Evolutionary conservation across 2,329 filamentous ascomycete genomes (phyloP).

Genomic region (Fusarium keratoplasticum): DNA sequence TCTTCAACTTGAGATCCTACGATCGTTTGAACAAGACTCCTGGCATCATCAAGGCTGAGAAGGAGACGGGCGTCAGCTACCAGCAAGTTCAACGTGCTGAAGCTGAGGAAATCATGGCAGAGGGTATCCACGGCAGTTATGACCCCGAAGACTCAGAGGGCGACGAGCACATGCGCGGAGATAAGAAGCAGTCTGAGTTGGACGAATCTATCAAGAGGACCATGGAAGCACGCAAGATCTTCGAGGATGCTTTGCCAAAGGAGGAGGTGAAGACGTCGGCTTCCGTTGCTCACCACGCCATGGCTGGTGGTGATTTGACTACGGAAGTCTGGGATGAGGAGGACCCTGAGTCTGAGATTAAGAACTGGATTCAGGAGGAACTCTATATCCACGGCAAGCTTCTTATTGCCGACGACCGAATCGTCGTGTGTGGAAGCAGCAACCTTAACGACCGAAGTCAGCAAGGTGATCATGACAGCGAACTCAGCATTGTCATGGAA

Average conservation of each 20-base stretch:
- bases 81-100: constrained; percentile 88
- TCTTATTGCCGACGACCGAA: constrained; percentile 86
- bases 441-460: constrained; percentile 95
- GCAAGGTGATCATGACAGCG: constrained; percentile 88
- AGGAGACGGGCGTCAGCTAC: constrained; percentile 85
- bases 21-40: constrained; percentile 90
- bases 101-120: constrained; percentile 87
- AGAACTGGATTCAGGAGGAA: constrained; percentile 95
- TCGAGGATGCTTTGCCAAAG: constrained; percentile 61
- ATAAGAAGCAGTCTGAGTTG: constrained; percentile 50
- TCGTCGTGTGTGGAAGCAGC: constrained; percentile 86
- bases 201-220: constrained; percentile 52
- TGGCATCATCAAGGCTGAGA: constrained; percentile 78
- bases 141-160: constrained; percentile 58
- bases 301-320: constrained; percentile 73
- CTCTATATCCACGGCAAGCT: constrained; percentile 95
- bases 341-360: constrained; percentile 78
- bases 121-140: constrained; percentile 72
- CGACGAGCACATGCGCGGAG: constrained; percentile 62
- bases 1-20: constrained; percentile 94
- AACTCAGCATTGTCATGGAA: constrained; percentile 90
- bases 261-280: constrained; percentile 53
- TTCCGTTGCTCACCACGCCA: constrained; percentile 80
- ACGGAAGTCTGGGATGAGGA: constrained; percentile 83
- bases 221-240: constrained; percentile 62